Base-by-base conservation (phyloP, 169 alveolate species). In the Cryptosporidium parvum region DNA sequence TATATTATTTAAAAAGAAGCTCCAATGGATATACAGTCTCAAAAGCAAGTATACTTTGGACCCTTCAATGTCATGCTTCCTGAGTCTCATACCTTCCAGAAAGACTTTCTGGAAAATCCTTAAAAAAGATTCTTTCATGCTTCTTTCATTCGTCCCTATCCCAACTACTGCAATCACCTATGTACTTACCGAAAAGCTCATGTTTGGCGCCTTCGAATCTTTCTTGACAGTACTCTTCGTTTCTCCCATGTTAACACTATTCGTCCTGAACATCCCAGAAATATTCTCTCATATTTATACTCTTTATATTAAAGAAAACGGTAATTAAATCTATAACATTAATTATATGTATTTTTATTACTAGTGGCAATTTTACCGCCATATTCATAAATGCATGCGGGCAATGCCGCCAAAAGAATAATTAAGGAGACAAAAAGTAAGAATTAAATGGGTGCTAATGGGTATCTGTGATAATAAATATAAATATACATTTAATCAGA, bases 121-220 rank as follows among this genome's bases (percentile, higher is more conserved):
- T 5, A 65, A 65, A 10, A 65, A 80, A 26, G 87, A 80, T 53
- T 59, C 87, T 5, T 65, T 80, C 23, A 45, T 10, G 33, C 37
- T 80, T 8, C 56, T 80, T 35, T 35, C 87, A 1, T 80, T 80
- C 44, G 42, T 61, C 21, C 87, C 87, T 18, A 65, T 80, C 52
- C 45, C 75, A 1, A 58, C 87, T 1, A 21, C 68, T 48, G 87
- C 39, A 29, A 80, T 80, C 29, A 61, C 75, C 52, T 62, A 59
- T 44, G 51, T 80, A 21, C 67, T 61, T 23, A 39, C 87, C 18
- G 75, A 61, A 37, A 62, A 80, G 9, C 45, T 80, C 10, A 26
- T 80, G 53, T 80, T 80, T 58, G 87, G 87, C 42, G 87, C 87
- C 23, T 80, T 80, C 29, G 87, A 80, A 26, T 80, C 87, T 9